These are phyloP conservation scores for Naganishia vishniacii DNA, from an alignment of 768 basidiomycete genomes.

Conservation along the genomic window DNA sequence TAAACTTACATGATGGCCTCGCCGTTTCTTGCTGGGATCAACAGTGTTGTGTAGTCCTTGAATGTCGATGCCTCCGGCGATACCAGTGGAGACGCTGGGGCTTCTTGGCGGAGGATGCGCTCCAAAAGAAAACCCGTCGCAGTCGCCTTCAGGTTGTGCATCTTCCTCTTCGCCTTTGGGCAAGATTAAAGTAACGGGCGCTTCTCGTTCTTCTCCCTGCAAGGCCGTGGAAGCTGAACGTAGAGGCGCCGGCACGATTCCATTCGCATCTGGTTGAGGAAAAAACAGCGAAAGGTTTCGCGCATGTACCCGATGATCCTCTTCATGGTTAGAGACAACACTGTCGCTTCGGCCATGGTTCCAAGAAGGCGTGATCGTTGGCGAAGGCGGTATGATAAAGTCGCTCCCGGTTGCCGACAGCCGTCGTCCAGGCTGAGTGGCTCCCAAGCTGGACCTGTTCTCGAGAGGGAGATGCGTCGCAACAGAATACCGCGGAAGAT, in stretches of 20 bases:
- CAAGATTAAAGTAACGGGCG: conserved; percentile 55
- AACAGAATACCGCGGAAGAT: conserved; percentile 8
- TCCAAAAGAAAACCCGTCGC: conserved; percentile 9
- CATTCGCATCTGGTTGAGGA: conserved; percentile 67
- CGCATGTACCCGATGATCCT: conserved; percentile 74
- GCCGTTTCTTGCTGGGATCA: conserved; percentile 33
- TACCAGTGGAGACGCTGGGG: not conserved
- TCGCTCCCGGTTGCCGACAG: conserved; percentile 2
- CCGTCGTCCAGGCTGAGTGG: not conserved
- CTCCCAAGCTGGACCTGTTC: not conserved
- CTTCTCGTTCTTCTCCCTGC: conserved; percentile 38
- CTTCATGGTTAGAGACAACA: conserved; percentile 20
- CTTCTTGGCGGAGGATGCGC: conserved; percentile 23
- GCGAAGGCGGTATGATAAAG: conserved; percentile 10
- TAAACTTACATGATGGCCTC: conserved; percentile 45
- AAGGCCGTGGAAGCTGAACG: conserved; percentile 51
- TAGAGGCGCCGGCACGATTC: conserved; percentile 56
- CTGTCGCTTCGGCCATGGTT: conserved; percentile 32
- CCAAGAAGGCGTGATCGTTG: conserved; percentile 28
- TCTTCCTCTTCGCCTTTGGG: conserved; percentile 51
- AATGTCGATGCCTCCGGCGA: conserved; percentile 23
- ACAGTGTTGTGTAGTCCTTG: conserved; percentile 24
- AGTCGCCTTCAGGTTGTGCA: conserved; percentile 35
- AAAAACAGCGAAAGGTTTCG: conserved; percentile 89
- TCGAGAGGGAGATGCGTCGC: not conserved